Evolutionary conservation across 176 grass and related monocot genomes (phyloP).

Genomic region (Thinopyrum elongatum): DNA sequence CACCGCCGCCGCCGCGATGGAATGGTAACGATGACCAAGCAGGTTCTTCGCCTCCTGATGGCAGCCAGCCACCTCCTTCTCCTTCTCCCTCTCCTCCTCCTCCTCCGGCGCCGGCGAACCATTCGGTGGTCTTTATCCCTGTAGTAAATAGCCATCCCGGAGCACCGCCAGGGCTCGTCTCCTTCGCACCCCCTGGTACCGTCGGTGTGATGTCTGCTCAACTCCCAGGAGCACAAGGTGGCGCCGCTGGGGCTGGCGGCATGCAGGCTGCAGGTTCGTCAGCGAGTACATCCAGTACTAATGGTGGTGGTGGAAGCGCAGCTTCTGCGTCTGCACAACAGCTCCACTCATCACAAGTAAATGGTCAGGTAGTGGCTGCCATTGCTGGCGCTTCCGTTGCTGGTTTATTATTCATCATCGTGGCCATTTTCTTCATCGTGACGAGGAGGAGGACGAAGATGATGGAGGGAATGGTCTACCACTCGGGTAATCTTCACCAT

Average conservation of each 20-base stretch:
- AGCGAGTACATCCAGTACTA: background rate
- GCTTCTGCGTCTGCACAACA: background rate
- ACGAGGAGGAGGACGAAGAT: conserved; percentile 35
- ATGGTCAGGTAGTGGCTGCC: conserved; percentile 13
- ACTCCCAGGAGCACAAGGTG: background rate
- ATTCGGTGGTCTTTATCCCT: conserved; percentile 30
- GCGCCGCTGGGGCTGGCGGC: background rate
- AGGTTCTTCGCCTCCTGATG: conserved; percentile 8
- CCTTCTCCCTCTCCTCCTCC: background rate
- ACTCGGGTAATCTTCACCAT: conserved; percentile 8
- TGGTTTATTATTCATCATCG: conserved; percentile 26
- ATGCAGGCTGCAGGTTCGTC: background rate
- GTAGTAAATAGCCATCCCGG: conserved; percentile 9
- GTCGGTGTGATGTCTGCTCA: background rate
- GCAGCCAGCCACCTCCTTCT: conserved; percentile 6
- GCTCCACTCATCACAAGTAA: background rate
- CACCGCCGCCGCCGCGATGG: background rate
- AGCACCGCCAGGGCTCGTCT: background rate
- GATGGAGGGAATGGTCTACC: conserved; percentile 17
- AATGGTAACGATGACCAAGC: background rate
- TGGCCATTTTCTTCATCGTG: conserved; percentile 31
- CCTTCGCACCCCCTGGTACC: conserved; percentile 10
- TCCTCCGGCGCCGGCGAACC: conserved; percentile 5
- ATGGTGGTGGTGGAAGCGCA: background rate
- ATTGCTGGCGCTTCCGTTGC: conserved; percentile 24